phyloP scores from a whole-genome alignment of 306 rosid genomes.

The Gillenia trifoliata region DNA sequence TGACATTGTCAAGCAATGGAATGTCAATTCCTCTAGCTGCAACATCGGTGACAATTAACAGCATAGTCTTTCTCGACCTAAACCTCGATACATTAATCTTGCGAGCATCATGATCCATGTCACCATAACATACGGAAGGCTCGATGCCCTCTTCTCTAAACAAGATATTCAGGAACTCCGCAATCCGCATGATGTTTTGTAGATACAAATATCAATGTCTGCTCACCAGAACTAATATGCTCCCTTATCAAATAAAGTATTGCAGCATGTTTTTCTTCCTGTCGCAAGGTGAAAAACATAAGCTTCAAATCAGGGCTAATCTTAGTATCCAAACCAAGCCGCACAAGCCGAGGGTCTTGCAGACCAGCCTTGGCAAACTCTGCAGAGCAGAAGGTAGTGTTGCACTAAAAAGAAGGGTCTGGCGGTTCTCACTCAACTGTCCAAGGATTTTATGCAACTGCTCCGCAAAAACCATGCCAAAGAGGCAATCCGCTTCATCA shows the following conservation, averaged over 20 bases:
- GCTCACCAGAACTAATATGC: slow-evolving; percentile 63
- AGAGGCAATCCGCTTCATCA: slow-evolving; percentile 83
- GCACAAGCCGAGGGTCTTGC: slow-evolving; percentile 82
- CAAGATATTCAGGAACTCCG: slow-evolving; percentile 64
- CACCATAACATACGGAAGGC: slow-evolving; percentile 92
- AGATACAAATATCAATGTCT: slow-evolving; percentile 81
- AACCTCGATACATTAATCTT: slow-evolving; percentile 74
- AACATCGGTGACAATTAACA: slow-evolving; percentile 85
- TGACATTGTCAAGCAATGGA: slow-evolving; percentile 92
- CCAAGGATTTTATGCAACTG: slow-evolving; percentile 75
- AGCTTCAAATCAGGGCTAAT: slow-evolving; percentile 92
- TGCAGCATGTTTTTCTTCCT: slow-evolving; percentile 77
- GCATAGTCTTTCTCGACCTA: slow-evolving; percentile 84
- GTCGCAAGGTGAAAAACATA: slow-evolving; percentile 66
- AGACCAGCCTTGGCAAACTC: slow-evolving; percentile 97
- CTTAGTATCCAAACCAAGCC: slow-evolving; percentile 81
- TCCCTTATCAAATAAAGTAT: slow-evolving; percentile 77
- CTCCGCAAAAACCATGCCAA: slow-evolving; percentile 87
- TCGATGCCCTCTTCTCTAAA: slow-evolving; percentile 76
- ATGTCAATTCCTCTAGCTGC: slow-evolving; percentile 97
- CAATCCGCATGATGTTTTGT: slow-evolving; percentile 90
- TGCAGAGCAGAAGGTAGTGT: slow-evolving; percentile 86
- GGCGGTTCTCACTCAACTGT: slow-evolving; percentile 79
- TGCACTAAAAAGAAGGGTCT: slow-evolving; percentile 90
- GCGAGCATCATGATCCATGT: slow-evolving; percentile 99